Evolutionary conservation across 1,284 basidiomycete species (phyloP).

Genomic region (Grifola frondosa): DNA sequence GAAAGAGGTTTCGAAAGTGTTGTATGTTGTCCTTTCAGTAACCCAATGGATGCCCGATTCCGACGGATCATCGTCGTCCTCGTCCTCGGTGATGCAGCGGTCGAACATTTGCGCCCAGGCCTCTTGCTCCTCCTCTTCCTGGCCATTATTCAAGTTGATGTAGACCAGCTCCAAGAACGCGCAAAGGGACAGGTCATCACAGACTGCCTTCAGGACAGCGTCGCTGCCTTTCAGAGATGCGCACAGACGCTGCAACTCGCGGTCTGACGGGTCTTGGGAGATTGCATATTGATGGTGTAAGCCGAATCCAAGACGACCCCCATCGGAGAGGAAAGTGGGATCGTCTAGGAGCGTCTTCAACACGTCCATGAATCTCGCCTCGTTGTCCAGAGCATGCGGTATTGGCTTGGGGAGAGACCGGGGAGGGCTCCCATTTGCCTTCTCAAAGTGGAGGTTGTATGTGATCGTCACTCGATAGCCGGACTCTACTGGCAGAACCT

Average conservation of each 20-base stretch:
- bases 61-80: no score
- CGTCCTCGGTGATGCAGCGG: no score
- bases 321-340: conserved; percentile 25
- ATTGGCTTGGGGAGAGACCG: conserved; percentile 37
- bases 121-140: no score
- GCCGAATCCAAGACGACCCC: conserved; percentile 38
- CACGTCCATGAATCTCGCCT: neutral
- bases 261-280: neutral
- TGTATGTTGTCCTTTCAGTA: conserved; percentile 5
- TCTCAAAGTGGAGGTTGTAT: conserved; percentile 37
- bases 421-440: conserved; percentile 28
- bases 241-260: neutral
- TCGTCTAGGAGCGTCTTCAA: conserved; percentile 25
- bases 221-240: neutral
- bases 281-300: conserved; percentile 32
- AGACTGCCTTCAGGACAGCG: no score
- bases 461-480: conserved; percentile 47
- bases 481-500: conserved; percentile 38
- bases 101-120: no score
- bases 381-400: conserved; percentile 27
- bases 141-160: no score
- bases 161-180: no score
- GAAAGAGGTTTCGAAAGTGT: conserved; percentile 9
- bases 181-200: no score
- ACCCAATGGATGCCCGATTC: conserved; percentile 15